These are phyloP conservation scores for Mycena vulgaris DNA, from an alignment of 768 basidiomycete species.

Conservation along the genomic window DNA sequence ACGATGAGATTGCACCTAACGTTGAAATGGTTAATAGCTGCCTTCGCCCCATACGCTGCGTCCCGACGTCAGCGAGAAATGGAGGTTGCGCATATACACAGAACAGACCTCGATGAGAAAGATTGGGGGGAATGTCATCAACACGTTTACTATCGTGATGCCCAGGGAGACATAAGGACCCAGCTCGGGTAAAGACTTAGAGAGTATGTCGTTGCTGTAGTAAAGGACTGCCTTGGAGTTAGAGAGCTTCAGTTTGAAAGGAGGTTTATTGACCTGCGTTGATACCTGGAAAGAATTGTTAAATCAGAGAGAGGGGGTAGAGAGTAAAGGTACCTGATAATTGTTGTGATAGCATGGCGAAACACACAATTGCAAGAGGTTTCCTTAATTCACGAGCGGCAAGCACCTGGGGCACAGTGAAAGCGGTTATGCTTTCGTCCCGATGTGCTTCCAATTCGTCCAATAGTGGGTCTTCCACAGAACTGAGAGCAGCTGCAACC, in stretches of 20 bases:
- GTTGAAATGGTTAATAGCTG: slow-evolving; percentile 79
- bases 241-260: neutral
- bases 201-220: slow-evolving; percentile 92
- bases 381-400: slow-evolving; percentile 67
- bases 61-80: slow-evolving; percentile 25
- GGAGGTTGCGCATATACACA: neutral
- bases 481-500: slow-evolving; percentile 24
- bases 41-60: slow-evolving; percentile 81
- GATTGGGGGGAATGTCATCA: slow-evolving; percentile 89
- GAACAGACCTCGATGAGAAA: slow-evolving; percentile 85
- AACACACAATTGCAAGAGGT: slow-evolving; percentile 76
- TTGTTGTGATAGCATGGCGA: slow-evolving; percentile 85
- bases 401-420: slow-evolving; percentile 71
- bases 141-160: slow-evolving; percentile 88
- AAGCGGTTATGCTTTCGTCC: slow-evolving; percentile 44
- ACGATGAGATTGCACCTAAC: slow-evolving; percentile 74
- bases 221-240: slow-evolving; percentile 75
- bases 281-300: slow-evolving; percentile 57
- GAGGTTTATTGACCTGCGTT: slow-evolving; percentile 69
- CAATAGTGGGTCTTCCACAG: slow-evolving; percentile 61
- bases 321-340: slow-evolving; percentile 62
- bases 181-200: slow-evolving; percentile 81
- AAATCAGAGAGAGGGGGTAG: neutral
- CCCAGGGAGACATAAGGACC: slow-evolving; percentile 89
- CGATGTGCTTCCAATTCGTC: slow-evolving; percentile 48